Conservation (phyloP, 352 stramenopile species). For the Globisporangium solare region DNA sequence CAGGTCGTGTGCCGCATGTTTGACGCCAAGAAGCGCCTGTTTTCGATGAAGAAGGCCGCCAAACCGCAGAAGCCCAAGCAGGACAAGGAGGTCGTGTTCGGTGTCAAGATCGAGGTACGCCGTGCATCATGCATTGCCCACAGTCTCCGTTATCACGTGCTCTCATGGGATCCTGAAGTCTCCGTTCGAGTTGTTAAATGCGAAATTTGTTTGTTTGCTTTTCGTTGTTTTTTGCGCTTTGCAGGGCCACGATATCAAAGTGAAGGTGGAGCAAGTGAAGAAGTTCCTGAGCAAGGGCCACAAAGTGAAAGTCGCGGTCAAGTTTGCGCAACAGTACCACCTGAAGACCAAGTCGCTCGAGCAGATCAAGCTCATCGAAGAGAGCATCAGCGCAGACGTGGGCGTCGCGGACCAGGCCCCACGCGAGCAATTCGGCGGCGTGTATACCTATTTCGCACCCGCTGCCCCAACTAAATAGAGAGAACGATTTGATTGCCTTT, state of each 20-base stretch:
- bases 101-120: constrained; percentile 64
- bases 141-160: too few relatives aligned
- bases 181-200: neutral
- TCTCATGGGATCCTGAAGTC: too few relatives aligned
- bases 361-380: constrained; percentile 41
- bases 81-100: constrained; percentile 70
- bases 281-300: constrained; percentile 70
- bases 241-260: constrained; percentile 60
- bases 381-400: constrained; percentile 33
- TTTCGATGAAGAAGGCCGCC: constrained; percentile 57
- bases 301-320: constrained; percentile 75
- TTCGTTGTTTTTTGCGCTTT: too few relatives aligned
- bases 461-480: constrained; percentile 16
- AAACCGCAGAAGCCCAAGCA: constrained; percentile 64
- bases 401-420: constrained; percentile 27
- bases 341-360: constrained; percentile 43
- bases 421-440: constrained; percentile 44
- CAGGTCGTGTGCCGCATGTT: constrained; percentile 60
- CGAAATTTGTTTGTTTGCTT: neutral
- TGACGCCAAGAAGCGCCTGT: constrained; percentile 71
- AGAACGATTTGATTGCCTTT: neutral
- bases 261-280: constrained; percentile 66
- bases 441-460: constrained; percentile 56
- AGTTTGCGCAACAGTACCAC: constrained; percentile 57
- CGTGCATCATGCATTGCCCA: constrained; percentile 3